Base-by-base conservation (phyloP, 768 basidiomycete genomes). In the Naganishia vaughanmartiniae region DNA sequence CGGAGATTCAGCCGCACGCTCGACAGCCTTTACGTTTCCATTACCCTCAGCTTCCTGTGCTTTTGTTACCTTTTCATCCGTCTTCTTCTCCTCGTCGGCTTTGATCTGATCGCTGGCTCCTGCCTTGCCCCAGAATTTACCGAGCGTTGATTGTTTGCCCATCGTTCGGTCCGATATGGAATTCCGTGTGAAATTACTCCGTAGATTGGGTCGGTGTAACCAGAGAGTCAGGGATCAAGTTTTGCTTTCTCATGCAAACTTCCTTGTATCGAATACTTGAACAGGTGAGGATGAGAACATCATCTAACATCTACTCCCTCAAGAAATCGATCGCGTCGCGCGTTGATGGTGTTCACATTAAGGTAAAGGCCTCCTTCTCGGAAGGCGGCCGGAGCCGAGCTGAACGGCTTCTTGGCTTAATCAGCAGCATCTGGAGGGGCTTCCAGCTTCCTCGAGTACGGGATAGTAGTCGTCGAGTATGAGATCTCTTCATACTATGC, bases 71-170 rank as follows among this genome's bases (percentile, higher is more conserved):
- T 34, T 54, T 5, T 54, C 33, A 11, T 36, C 60, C 58, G n/a
- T 45, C 67, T 68, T 68, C 5, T 56, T 68, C 21, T 30, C 48
- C n/a, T 42, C 53, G 33, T 65, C 39, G 1, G 31, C 58, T 33
- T 60, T 69, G 54, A 57, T 30, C 39, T 63, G 46, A 12, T 28
- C 28, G 33, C 19, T n/a, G 4, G 45, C 46, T 19, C 28, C 58
- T 1, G 69, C 58, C 45, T 65, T 46, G 15, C 60, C 69, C 46
- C 45, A 70, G 60, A 70, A 70, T 54, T 70, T 70, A 24, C 69
- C 69, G n/a, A 70, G 31, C 11, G 69, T 70, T 4, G 48, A 56
- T 70, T 70, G 69, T 65, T 65, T 65, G 26, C 60, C 69, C 69
- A 70, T 70, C 19, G 19, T 30, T 11, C 28, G 24, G 21, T 42